These are phyloP conservation scores for Coemansia sp. DNA, from an alignment of 192 early-diverging fungal species.

Conservation along the genomic window DNA sequence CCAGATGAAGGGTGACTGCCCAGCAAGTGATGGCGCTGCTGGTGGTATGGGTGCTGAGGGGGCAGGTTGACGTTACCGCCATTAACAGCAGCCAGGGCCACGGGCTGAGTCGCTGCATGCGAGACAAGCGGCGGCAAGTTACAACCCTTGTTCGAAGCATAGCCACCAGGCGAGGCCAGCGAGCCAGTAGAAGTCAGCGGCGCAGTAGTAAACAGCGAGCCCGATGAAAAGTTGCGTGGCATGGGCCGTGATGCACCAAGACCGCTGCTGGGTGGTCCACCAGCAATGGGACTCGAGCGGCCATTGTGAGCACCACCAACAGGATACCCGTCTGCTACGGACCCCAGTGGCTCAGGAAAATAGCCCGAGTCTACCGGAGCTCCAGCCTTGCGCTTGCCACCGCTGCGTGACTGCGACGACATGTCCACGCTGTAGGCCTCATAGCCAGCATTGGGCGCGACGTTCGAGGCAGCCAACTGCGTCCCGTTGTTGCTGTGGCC, in stretches of 20 bases:
- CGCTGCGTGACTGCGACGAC: slow-evolving; percentile 14
- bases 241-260: slow-evolving; percentile 9
- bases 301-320: slow-evolving; percentile 5
- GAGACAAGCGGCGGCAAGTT: slow-evolving; percentile 35
- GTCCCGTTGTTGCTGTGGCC: neutral
- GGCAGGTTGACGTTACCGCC: slow-evolving; percentile 12
- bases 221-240: slow-evolving; percentile 27
- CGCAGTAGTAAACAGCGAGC: slow-evolving; percentile 15
- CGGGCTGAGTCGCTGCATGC: slow-evolving; percentile 10
- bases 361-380: slow-evolving; percentile 41
- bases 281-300: slow-evolving; percentile 11
- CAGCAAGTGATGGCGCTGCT: slow-evolving; percentile 29
- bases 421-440: neutral
- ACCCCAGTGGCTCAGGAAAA: slow-evolving; percentile 32
- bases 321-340: neutral
- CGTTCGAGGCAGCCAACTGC: neutral
- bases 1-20: neutral
- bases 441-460: neutral
- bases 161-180: slow-evolving; percentile 14
- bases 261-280: slow-evolving; percentile 9
- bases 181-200: slow-evolving; percentile 8
- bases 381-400: slow-evolving; percentile 43
- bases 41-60: slow-evolving; percentile 25
- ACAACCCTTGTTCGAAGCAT: slow-evolving; percentile 20
- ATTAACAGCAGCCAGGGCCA: neutral